These are phyloP conservation scores for Rosa multiflora DNA, from an alignment of 306 rosid species.

Conservation along the genomic window DNA sequence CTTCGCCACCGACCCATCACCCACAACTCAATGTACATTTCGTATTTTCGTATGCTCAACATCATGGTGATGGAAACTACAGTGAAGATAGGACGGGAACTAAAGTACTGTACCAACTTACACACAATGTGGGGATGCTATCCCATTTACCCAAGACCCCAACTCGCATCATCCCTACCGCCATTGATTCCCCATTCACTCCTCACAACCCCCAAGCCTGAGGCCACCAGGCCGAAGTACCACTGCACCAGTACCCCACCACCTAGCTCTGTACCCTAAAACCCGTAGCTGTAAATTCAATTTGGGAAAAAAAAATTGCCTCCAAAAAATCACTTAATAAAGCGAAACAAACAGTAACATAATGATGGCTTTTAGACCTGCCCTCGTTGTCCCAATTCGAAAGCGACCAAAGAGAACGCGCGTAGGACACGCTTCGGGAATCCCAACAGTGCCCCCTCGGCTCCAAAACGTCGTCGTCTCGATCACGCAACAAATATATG, in stretches of 20 bases:
- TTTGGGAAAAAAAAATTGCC: neutral
- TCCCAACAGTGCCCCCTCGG: constrained; percentile 24
- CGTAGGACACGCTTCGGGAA: constrained; percentile 33
- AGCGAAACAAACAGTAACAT: neutral
- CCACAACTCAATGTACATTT: neutral
- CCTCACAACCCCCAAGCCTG: neutral
- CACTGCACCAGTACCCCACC: neutral
- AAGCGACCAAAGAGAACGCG: constrained; percentile 29
- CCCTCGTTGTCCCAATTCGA: constrained; percentile 29
- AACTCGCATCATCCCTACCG: neutral
- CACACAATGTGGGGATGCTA: neutral
- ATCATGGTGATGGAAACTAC: neutral
- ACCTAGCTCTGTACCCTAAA: neutral
- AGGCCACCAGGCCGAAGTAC: neutral
- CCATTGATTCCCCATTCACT: neutral
- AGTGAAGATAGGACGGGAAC: neutral
- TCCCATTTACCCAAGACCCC: neutral
- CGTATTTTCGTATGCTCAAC: neutral
- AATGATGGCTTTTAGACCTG: neutral
- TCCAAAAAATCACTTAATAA: neutral
- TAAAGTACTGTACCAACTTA: neutral
- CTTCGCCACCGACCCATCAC: neutral
- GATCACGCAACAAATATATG: constrained; percentile 12
- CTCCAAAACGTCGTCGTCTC: constrained; percentile 33
- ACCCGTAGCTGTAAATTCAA: neutral